Conservation (phyloP, 306 rosid species). For the Sophora flavescens region DNA sequence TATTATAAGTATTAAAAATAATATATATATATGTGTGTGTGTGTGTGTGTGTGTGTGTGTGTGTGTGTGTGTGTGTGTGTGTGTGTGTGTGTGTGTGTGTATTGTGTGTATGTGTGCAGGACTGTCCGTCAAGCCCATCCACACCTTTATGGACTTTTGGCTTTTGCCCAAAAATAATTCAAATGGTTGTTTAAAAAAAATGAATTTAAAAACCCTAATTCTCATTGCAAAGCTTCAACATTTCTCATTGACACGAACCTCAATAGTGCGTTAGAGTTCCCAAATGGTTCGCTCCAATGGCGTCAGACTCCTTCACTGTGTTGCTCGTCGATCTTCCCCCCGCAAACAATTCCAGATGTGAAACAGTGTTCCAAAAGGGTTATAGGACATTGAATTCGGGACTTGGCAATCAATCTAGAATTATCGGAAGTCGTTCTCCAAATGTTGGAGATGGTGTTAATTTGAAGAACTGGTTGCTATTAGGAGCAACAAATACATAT, state of each 20-base stretch:
- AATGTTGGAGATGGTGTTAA: conserved; percentile 51
- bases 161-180: too few species aligned
- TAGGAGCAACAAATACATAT: conserved; percentile 60
- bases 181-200: too few species aligned
- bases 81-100: too few species aligned
- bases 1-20: too few species aligned
- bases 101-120: too few species aligned
- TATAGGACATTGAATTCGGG: conserved; percentile 62
- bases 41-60: too few species aligned
- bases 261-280: not conserved
- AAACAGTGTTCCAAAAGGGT: conserved; percentile 52
- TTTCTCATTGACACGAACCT: not conserved
- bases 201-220: not conserved
- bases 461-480: conserved; percentile 53
- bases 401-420: conserved; percentile 47
- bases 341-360: conserved; percentile 52
- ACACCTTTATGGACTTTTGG: too few species aligned
- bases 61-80: too few species aligned
- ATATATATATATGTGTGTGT: too few species aligned
- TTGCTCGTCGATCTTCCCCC: conserved; percentile 61
- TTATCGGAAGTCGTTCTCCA: conserved; percentile 48
- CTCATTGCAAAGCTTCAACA: not conserved
- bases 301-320: conserved; percentile 54
- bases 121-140: too few species aligned
- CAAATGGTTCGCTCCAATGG: conserved; percentile 87